Evolutionary conservation across 1,139 yeast genomes (phyloP), one percentile per base, ranked within the genome.

Genomic region (Wickerhamiella infanticola): DNA sequence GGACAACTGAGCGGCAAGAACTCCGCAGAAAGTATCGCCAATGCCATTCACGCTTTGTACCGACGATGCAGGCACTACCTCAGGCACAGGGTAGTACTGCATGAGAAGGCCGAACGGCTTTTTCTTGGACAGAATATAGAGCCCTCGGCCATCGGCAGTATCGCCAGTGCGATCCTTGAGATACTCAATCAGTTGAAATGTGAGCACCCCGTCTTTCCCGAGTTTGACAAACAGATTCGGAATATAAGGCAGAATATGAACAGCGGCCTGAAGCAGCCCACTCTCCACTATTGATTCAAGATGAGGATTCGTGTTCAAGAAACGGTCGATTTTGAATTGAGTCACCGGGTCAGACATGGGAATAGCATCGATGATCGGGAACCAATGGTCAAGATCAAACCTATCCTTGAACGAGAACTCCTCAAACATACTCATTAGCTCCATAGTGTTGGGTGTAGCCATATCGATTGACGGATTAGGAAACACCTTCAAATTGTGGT

Each of bases 221-320:
- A 77, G 70, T 56, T 84, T 85, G 13, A 85, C 66, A 31, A 80
- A 55, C 4, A 84, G 63, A 51, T 72, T 74, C n/a, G 84, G 86
- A 41, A 81, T 67, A 54, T 69, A 84, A 0, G 95, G 95, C 18
- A 83, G 63, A 7, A 84, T 53, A 53, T 79, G 81, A 53, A 81
- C 72, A 1, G 81, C 74, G 56, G 79, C 81, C 58, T 82, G 93
- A 18, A 81, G 65, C 3, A 71, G 61, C 0, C 95, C 95, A 4
- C 60, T 47, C 1, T 65, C 50, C 2, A 61, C 49, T 11, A 68
- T 50, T 13, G 55, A 53, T 24, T 46, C 52, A 31, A 66, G 57
- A 1, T 50, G 49, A 3, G 64, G 64, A 31, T 48, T 43, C 31
- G 49, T 43, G 24, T 49, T 41, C 13, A 51, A 36, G 52, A 78